Percentiles rank a stretch among this genome's conserved stretches.
These are phyloP conservation scores for Podila minutissima DNA, from an alignment of 192 early-diverging fungal species.

Conservation along the genomic window DNA sequence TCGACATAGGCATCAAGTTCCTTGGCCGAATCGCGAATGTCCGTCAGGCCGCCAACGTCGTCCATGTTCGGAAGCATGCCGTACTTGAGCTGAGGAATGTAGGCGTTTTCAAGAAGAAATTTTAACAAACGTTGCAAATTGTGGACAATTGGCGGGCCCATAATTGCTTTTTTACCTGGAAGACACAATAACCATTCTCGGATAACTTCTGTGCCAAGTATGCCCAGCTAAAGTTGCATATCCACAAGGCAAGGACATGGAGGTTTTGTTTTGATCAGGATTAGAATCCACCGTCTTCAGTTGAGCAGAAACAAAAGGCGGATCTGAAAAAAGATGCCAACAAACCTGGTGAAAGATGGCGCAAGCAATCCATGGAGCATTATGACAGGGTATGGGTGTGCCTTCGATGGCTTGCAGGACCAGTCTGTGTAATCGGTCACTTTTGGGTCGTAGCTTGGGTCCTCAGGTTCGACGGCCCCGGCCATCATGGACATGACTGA, in stretches of 20 bases:
- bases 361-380: conserved; percentile 19
- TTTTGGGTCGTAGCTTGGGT: neutral
- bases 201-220: neutral
- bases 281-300: neutral
- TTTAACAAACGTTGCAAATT: neutral
- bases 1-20: conserved; percentile 8
- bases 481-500: neutral
- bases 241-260: neutral
- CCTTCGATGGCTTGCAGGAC: neutral
- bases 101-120: neutral
- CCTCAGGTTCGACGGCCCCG: neutral
- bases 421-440: conserved; percentile 10
- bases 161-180: conserved; percentile 2
- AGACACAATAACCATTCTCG: conserved; percentile 12
- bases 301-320: neutral
- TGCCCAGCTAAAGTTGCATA: neutral
- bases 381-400: conserved; percentile 15
- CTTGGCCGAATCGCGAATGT: conserved; percentile 21
- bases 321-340: neutral
- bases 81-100: conserved; percentile 7
- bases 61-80: conserved; percentile 8
- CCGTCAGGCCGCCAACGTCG: conserved; percentile 9
- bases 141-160: neutral
- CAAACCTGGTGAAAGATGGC: conserved; percentile 8
- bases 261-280: neutral